Conservation (phyloP, 2,329 filamentous ascomycete species). For the Sporothrix sp. region DNA sequence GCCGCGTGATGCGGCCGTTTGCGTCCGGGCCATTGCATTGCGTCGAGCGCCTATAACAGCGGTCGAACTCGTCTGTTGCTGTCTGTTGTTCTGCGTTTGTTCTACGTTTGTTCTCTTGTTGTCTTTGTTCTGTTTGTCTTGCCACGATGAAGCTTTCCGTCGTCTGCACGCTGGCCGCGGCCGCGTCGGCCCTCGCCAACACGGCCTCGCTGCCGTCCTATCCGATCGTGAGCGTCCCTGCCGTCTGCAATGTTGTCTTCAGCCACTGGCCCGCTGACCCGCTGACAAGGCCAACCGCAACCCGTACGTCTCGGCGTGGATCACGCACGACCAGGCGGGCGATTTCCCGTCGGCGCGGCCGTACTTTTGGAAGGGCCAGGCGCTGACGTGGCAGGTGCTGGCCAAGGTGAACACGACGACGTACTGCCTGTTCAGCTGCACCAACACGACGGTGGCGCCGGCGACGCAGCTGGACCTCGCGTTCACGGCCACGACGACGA, state of each 20-base stretch:
- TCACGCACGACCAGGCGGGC: conserved; percentile 21
- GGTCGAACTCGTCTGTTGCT: neutral
- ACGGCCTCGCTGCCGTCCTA: conserved; percentile 5
- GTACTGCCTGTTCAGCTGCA: conserved; percentile 25
- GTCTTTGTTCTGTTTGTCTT: no score
- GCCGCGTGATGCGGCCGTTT: no score
- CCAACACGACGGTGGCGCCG: conserved; percentile 15
- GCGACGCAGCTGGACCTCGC: conserved; percentile 19
- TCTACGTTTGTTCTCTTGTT: no score
- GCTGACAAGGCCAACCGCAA: conserved; percentile 24
- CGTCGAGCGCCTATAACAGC: no score
- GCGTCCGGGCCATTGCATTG: no score
- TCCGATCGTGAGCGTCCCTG: neutral
- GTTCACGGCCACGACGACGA: conserved; percentile 25
- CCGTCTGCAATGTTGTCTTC: neutral
- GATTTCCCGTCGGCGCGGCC: conserved; percentile 21
- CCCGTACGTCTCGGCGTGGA: conserved; percentile 27
- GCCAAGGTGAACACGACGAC: conserved; percentile 24
- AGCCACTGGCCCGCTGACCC: no score
- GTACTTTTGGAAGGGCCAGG: conserved; percentile 26
- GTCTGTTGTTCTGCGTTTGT: neutral
- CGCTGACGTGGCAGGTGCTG: conserved; percentile 25
- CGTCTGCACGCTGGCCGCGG: neutral
- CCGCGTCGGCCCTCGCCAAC: neutral
- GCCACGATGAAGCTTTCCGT: no score